Evolutionary conservation across 495 filamentous ascomycete genomes (phyloP).

Genomic region (Penicillium dipodomyicola): DNA sequence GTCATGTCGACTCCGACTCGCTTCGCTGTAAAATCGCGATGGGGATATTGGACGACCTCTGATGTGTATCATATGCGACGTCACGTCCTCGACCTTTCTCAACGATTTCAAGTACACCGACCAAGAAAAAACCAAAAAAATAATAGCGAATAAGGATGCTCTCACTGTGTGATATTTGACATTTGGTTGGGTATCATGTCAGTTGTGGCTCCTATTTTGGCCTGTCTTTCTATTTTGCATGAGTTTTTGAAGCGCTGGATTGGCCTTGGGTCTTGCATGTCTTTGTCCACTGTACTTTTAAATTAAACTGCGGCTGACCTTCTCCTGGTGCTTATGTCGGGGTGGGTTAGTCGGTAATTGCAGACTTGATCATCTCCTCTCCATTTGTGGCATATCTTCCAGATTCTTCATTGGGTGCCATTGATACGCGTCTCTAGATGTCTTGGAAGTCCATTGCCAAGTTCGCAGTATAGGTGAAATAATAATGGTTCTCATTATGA

Average conservation of each 20-base stretch:
- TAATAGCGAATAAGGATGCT: slow-evolving; percentile 9
- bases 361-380: slow-evolving; percentile 41
- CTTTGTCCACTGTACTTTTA: slow-evolving; percentile 42
- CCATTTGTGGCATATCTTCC: slow-evolving; percentile 29
- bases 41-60: slow-evolving; percentile 10
- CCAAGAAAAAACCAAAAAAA: slow-evolving; percentile 25
- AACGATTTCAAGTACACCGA: slow-evolving; percentile 27
- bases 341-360: slow-evolving; percentile 33
- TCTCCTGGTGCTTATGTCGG: slow-evolving; percentile 11
- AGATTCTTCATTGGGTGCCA: not conserved
- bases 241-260: slow-evolving; percentile 46
- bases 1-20: not conserved
- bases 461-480: not conserved
- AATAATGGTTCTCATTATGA: not conserved
- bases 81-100: slow-evolving; percentile 33
- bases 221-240: slow-evolving; percentile 31
- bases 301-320: slow-evolving; percentile 26
- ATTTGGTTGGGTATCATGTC: not conserved
- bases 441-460: not conserved
- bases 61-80: slow-evolving; percentile 44
- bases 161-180: not conserved
- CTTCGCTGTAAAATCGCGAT: slow-evolving; percentile 18
- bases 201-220: slow-evolving; percentile 14
- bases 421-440: not conserved
- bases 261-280: slow-evolving; percentile 44